These are phyloP conservation scores for Pseudevernia furfuracea DNA, from an alignment of 495 filamentous ascomycete genomes.

Conservation along the genomic window DNA sequence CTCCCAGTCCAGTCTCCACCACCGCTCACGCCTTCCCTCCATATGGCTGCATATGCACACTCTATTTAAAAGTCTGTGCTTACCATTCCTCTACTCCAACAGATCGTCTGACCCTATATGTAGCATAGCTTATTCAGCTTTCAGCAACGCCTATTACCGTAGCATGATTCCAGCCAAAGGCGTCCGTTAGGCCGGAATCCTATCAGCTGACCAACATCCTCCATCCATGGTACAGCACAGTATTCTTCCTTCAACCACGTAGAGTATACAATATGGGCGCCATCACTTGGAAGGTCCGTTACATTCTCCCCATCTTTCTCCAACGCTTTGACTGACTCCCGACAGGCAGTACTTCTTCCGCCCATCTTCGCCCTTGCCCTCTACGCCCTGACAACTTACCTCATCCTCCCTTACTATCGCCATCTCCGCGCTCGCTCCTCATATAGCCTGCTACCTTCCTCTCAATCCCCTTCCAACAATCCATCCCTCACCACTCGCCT, in stretches of 20 bases:
- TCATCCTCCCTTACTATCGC: conserved; percentile 67
- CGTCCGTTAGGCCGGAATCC: not conserved
- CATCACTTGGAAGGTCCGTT: conserved; percentile 14
- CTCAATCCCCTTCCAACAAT: conserved; percentile 14
- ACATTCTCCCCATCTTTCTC: not conserved
- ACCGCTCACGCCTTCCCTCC: not conserved
- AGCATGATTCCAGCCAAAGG: not conserved
- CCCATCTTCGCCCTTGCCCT: conserved; percentile 67
- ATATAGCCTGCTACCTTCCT: conserved; percentile 35
- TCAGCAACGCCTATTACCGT: not conserved
- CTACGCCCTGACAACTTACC: conserved; percentile 62
- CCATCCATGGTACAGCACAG: not conserved
- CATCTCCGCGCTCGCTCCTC: conserved; percentile 66
- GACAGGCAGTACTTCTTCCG: conserved; percentile 68
- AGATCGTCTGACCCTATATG: not conserved
- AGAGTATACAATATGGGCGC: not conserved
- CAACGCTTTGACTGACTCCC: conserved; percentile 2
- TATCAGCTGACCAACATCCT: not conserved
- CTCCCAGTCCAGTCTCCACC: not conserved
- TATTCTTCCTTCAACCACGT: not conserved
- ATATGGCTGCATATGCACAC: not conserved
- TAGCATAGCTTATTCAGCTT: not conserved
- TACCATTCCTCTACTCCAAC: not conserved
- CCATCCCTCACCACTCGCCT: conserved; percentile 13
- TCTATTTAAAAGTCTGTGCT: conserved; percentile 3